phyloP scores from a whole-genome alignment of 495 filamentous ascomycete species.

The Usnea hakonensis region DNA sequence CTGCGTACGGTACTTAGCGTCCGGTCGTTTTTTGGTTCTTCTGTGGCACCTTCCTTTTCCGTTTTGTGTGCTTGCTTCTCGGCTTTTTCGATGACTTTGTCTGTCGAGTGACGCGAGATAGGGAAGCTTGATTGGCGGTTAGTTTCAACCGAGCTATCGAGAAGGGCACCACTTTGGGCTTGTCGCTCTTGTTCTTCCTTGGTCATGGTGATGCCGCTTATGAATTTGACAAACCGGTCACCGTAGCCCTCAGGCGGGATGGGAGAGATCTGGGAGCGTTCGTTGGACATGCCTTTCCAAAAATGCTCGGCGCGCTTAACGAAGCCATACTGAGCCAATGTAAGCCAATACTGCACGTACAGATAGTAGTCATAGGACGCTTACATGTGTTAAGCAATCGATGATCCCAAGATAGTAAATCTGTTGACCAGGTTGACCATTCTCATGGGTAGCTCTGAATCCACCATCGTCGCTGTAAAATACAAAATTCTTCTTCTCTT shows the following conservation, averaged over 20 bases:
- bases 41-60: constrained; percentile 41
- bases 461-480: constrained; percentile 95
- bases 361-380: constrained; percentile 28
- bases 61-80: constrained; percentile 38
- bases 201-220: constrained; percentile 81
- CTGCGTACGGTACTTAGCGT: constrained; percentile 46
- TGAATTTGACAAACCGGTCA: constrained; percentile 90
- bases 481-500: constrained; percentile 58
- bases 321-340: constrained; percentile 63
- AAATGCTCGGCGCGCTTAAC: constrained; percentile 87
- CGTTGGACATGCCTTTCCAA: constrained; percentile 79
- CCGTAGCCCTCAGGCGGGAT: constrained; percentile 90
- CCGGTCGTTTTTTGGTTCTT: constrained; percentile 45
- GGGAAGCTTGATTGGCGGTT: constrained; percentile 18
- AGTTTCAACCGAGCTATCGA: constrained; percentile 30
- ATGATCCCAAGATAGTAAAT: constrained; percentile 98
- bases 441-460: constrained; percentile 86
- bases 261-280: constrained; percentile 80
- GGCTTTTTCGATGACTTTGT: constrained; percentile 46
- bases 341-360: background rate
- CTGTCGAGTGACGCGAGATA: constrained; percentile 34
- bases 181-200: constrained; percentile 69
- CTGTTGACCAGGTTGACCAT: constrained; percentile 75
- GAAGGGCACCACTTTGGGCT: constrained; percentile 42
- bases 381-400: constrained; percentile 91